Percentiles rank a stretch among this genome's conserved stretches.
Conservation (phyloP, 2,329 filamentous ascomycete species). For the Scedosporium apiospermum region DNA sequence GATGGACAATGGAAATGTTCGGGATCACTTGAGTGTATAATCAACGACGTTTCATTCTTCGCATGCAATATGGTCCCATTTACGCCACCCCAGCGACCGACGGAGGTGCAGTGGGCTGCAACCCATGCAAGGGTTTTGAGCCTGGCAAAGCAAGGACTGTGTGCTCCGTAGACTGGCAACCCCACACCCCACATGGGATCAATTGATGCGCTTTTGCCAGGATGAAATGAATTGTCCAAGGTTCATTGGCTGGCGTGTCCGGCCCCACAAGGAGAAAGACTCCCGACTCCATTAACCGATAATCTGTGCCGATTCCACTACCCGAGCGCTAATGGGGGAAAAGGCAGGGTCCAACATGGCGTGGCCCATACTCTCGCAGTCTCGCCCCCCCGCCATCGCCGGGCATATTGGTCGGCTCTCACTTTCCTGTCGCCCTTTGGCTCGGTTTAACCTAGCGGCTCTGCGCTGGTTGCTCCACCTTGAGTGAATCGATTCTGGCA, state of each 20-base stretch:
- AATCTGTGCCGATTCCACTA: background rate
- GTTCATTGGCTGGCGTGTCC: background rate
- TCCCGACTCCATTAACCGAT: background rate
- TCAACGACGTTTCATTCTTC: too few species aligned
- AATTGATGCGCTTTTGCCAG: too few species aligned
- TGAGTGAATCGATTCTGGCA: background rate
- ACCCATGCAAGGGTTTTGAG: too few species aligned
- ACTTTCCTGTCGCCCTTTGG: background rate
- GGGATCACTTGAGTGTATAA: too few species aligned
- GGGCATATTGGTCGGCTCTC: background rate
- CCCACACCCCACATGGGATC: too few species aligned
- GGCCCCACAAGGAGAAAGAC: background rate
- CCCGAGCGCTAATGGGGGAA: background rate
- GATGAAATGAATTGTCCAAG: too few species aligned
- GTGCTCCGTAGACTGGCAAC: too few species aligned
- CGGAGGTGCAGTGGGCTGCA: too few species aligned
- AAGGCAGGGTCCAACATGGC: background rate
- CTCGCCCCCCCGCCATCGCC: background rate
- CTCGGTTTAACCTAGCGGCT: background rate
- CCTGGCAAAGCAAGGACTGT: too few species aligned
- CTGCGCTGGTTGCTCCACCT: background rate
- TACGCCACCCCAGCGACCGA: too few species aligned
- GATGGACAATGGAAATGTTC: too few species aligned
- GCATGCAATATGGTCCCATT: too few species aligned
- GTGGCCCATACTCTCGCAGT: background rate